These are phyloP conservation scores for Monilinia laxa DNA, from an alignment of 2,329 filamentous ascomycete species.

Conservation along the genomic window DNA sequence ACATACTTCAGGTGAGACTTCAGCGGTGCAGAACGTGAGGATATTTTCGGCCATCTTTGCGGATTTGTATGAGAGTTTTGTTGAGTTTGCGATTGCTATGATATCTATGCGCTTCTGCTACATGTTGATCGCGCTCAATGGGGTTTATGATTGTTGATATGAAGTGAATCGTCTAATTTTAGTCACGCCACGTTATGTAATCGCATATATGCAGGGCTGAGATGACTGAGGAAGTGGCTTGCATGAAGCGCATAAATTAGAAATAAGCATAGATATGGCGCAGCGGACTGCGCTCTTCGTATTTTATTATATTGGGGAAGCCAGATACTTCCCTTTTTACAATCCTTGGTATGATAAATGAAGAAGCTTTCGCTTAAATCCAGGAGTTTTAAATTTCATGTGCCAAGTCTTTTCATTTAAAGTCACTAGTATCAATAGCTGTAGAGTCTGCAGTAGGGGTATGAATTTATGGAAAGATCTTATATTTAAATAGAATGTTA, in stretches of 20 bases:
- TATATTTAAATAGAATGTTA: too few species aligned
- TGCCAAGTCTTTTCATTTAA: too few species aligned
- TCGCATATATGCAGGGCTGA: not conserved
- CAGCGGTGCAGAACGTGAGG: conserved; percentile 1
- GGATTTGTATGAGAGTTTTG: not conserved
- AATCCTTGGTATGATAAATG: not conserved
- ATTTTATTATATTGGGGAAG: not conserved
- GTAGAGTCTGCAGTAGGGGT: not conserved
- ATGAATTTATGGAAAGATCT: too few species aligned
- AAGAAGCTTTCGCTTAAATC: conserved; percentile 3
- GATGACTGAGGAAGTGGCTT: not conserved
- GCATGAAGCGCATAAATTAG: not conserved
- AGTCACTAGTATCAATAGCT: too few species aligned
- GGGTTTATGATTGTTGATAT: not conserved
- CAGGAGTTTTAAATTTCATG: not conserved
- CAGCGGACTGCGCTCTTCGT: not conserved
- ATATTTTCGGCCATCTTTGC: not conserved
- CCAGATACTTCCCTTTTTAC: not conserved
- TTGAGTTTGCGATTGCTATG: not conserved
- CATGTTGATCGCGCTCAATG: not conserved
- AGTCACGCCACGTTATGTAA: conserved; percentile 12
- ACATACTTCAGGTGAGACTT: not conserved
- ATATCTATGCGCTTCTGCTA: not conserved
- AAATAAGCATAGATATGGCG: not conserved
- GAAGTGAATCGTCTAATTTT: not conserved